These are phyloP conservation scores for Zizania palustris DNA, from an alignment of 202 grass and related monocot species.

Conservation along the genomic window DNA sequence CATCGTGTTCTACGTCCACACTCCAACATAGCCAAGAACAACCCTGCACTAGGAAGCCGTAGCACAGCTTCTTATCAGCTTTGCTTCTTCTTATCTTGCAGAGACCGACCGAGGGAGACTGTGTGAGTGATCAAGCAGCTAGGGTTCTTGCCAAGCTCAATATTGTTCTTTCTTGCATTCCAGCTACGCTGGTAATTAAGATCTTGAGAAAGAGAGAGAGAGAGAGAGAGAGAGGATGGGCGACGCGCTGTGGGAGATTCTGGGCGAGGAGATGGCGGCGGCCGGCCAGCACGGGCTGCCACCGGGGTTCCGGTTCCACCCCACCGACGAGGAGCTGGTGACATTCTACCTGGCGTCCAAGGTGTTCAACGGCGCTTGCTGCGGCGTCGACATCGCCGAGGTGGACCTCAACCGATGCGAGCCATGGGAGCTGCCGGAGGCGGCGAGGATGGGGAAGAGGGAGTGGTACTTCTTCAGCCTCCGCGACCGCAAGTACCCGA, in stretches of 20 bases:
- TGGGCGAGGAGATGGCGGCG: conserved; percentile 56
- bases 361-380: conserved; percentile 83
- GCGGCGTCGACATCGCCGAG: conserved; percentile 73
- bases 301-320: conserved; percentile 93
- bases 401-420: conserved; percentile 95
- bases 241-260: conserved; percentile 72
- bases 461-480: conserved; percentile 99
- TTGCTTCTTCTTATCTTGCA: neutral
- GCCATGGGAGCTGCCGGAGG: conserved; percentile 89
- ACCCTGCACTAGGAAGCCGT: neutral
- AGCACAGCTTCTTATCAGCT: neutral
- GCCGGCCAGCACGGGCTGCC: conserved; percentile 71
- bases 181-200: neutral
- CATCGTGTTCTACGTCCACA: conserved; percentile 28
- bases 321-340: conserved; percentile 90
- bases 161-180: neutral
- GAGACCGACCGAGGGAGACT: neutral
- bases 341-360: conserved; percentile 93
- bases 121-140: neutral
- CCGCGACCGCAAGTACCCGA: conserved; percentile 92
- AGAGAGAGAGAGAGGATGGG: conserved; percentile 42
- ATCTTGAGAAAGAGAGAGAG: neutral
- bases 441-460: conserved; percentile 84
- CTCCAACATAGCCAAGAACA: conserved; percentile 26
- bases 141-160: conserved; percentile 4